These are phyloP conservation scores for Strobilomyces echinocephalus DNA, from an alignment of 768 basidiomycete genomes.

Conservation along the genomic window DNA sequence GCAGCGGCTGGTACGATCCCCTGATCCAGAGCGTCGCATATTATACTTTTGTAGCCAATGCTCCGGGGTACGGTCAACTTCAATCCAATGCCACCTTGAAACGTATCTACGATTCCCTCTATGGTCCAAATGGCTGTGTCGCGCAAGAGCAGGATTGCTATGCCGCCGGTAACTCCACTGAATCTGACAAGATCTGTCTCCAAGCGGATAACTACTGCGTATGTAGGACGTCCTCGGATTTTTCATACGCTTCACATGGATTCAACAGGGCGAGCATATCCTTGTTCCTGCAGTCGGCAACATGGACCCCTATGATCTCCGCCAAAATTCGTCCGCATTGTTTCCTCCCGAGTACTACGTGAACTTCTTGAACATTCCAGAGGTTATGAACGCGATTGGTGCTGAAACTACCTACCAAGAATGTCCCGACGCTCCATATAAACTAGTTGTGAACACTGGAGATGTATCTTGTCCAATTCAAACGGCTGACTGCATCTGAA, in stretches of 20 bases:
- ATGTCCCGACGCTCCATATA: constrained; percentile 43
- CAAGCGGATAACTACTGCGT: constrained; percentile 56
- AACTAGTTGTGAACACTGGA: constrained; percentile 46
- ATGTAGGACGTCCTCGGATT: constrained; percentile 18
- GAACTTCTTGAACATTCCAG: constrained; percentile 37
- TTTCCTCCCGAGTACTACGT: constrained; percentile 59
- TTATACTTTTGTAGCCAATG: constrained; percentile 54
- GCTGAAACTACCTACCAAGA: constrained; percentile 46
- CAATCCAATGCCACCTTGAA: constrained; percentile 43
- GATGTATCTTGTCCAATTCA: constrained; percentile 39
- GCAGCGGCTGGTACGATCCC: constrained; percentile 64
- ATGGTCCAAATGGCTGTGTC: constrained; percentile 44
- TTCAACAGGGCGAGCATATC: constrained; percentile 40
- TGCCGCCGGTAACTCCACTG: constrained; percentile 43
- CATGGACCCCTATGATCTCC: constrained; percentile 52
- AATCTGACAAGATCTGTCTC: constrained; percentile 47
- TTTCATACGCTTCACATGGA: not conserved
- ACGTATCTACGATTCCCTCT: constrained; percentile 47
- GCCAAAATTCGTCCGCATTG: constrained; percentile 46
- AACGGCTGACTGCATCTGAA: not conserved
- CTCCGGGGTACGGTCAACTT: constrained; percentile 65
- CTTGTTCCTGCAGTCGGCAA: constrained; percentile 48
- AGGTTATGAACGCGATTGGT: constrained; percentile 45
- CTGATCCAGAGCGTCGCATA: constrained; percentile 59
- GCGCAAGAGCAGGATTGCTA: constrained; percentile 55